Conservation (phyloP, 345 rosid genomes). For the Lepidium africanum region DNA sequence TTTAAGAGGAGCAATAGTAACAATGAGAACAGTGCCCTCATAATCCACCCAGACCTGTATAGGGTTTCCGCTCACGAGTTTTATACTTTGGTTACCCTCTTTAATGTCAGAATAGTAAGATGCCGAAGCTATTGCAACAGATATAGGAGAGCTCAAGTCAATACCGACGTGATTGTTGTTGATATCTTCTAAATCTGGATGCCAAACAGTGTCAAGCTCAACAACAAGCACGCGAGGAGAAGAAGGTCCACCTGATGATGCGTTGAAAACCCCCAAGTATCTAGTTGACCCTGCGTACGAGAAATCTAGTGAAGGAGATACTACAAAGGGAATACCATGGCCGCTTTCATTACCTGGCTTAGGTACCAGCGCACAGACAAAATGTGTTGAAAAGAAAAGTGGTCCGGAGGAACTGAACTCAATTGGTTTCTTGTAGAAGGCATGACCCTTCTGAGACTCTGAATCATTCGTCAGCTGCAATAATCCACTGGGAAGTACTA, state of each 20-base stretch:
- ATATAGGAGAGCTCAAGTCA: conserved; percentile 40
- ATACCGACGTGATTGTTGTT: conserved; percentile 50
- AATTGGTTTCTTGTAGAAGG: conserved; percentile 39
- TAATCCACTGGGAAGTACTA: conserved; percentile 35
- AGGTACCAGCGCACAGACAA: conserved; percentile 35
- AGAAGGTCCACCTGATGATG: conserved; percentile 12
- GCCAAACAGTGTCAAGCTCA: conserved; percentile 50
- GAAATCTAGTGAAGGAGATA: conserved; percentile 29
- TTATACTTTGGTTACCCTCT: conserved; percentile 15
- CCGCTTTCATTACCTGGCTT: conserved; percentile 32
- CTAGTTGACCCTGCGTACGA: background rate
- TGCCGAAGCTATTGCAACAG: conserved; percentile 29
- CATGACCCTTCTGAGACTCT: conserved; percentile 31
- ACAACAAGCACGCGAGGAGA: conserved; percentile 41
- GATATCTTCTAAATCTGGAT: conserved; percentile 39
- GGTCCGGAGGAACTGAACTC: conserved; percentile 35
- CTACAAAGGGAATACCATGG: conserved; percentile 38
- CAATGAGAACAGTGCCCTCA: conserved; percentile 34
- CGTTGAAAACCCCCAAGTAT: conserved; percentile 48
- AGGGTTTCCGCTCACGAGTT: conserved; percentile 33
- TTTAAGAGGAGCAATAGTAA: conserved; percentile 38
- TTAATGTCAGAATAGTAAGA: conserved; percentile 29
- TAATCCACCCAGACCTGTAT: conserved; percentile 66
- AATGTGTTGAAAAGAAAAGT: conserved; percentile 32
- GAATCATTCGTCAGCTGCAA: conserved; percentile 44